These are phyloP conservation scores for Fraxinus excelsior DNA, from an alignment of 257 asterid genomes.

Conservation along the genomic window DNA sequence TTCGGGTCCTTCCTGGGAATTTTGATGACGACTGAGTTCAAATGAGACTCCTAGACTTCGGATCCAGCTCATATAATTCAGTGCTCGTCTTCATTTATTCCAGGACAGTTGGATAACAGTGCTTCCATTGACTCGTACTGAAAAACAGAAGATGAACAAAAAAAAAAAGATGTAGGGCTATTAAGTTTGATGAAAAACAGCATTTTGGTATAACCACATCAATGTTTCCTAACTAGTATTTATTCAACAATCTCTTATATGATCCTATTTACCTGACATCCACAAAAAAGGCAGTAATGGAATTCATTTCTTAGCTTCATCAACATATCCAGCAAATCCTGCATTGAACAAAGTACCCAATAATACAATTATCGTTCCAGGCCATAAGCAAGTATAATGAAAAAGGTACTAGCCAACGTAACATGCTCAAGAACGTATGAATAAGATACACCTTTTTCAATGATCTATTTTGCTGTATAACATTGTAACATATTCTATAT, in stretches of 20 bases:
- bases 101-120: slow-evolving; percentile 68
- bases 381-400: background rate
- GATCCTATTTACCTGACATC: slow-evolving; percentile 65
- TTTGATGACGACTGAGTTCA: background rate
- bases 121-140: slow-evolving; percentile 77
- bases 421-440: background rate
- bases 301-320: slow-evolving; percentile 73
- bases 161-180: slow-evolving; percentile 10
- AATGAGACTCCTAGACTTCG: background rate
- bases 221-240: background rate
- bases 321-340: slow-evolving; percentile 74
- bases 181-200: background rate
- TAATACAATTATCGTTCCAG: slow-evolving; percentile 13
- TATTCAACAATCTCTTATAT: background rate
- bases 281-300: slow-evolving; percentile 85
- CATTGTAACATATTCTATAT: background rate
- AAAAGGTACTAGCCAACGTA: background rate
- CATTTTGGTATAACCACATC: background rate
- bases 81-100: slow-evolving; percentile 84
- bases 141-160: slow-evolving; percentile 18
- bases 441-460: too few species aligned
- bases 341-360: slow-evolving; percentile 33
- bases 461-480: background rate
- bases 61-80: slow-evolving; percentile 27
- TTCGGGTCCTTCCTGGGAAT: background rate